Evolutionary conservation across 805 yeast genomes (phyloP), one percentile per base, ranked within the genome.

Genomic region (Metschnikowia anglica): DNA sequence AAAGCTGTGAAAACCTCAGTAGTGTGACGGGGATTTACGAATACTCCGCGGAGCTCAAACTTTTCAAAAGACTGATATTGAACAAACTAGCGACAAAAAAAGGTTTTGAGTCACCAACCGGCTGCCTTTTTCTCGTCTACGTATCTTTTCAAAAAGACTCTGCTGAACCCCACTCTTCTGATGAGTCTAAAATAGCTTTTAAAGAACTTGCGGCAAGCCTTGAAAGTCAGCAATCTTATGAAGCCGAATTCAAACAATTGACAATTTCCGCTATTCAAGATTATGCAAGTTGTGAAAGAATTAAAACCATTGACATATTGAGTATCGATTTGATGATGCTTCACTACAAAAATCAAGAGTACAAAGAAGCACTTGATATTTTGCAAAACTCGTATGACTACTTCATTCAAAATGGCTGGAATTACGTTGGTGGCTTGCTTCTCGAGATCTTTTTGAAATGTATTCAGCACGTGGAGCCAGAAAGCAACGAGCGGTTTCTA

Each of bases 281-380:
- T 34, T 84, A 77, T 49, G 71, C 76, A 4, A 49, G 58, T 0
- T 75, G 85, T 2, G 62, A 60, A 12, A 71, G 88, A 43, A 74
- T 80, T 12, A 74, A 91, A 48, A 74, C 88, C 0, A 81, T 85
- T 5, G 90, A 86, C 54, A 70, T 83, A 4, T 68, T 93, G 12
- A 81, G 90, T 1, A 78, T 87, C 5, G 97, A 91, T 49, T 72
- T 88, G 40, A 96, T 95, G 0, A 58, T 85, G 9, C 62, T 88
- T 13, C 81, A 83, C 46, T 82, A 77, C 57, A 79, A 77, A 50
- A 65, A 70, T 23, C 64, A 74, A 3, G 72, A 85, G 25, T 83
- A 78, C 52, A 72, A 73, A 27, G 74, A 76, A 33, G 83, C 96
- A 1, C 74, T 80, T 12, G 66, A 74, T 4, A 78, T 86, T 2